phyloP scores from a whole-genome alignment of 768 basidiomycete genomes.

The Tephrocybe rancida region DNA sequence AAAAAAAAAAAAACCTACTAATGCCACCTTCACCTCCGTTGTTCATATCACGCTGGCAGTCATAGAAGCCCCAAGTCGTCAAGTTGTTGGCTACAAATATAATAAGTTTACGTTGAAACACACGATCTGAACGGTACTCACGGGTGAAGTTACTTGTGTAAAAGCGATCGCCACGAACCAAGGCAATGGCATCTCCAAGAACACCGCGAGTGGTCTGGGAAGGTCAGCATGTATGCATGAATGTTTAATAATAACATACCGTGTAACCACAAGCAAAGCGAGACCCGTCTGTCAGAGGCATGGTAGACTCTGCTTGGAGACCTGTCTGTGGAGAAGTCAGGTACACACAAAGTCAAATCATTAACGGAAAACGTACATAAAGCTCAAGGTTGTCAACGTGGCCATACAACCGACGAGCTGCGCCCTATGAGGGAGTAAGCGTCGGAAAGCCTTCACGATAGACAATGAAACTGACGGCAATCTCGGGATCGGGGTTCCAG shows the following conservation, averaged over 20 bases:
- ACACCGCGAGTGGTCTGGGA: slow-evolving; percentile 48
- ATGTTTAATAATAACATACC: slow-evolving; percentile 11
- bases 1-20: slow-evolving; percentile 4
- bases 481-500: slow-evolving; percentile 51
- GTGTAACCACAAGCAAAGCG: slow-evolving; percentile 33
- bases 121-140: slow-evolving; percentile 25
- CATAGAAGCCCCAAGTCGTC: slow-evolving; percentile 55
- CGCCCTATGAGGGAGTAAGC: slow-evolving; percentile 6
- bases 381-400: slow-evolving; percentile 37
- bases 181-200: slow-evolving; percentile 53
- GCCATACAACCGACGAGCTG: slow-evolving; percentile 33
- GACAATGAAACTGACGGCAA: slow-evolving; percentile 34
- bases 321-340: slow-evolving; percentile 21
- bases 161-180: slow-evolving; percentile 57
- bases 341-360: neutral
- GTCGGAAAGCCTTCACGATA: neutral
- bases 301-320: slow-evolving; percentile 33
- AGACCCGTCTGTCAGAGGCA: slow-evolving; percentile 29
- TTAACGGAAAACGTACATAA: slow-evolving; percentile 25
- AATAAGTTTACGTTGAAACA: neutral
- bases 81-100: slow-evolving; percentile 36
- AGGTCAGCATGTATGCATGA: too few relatives aligned
- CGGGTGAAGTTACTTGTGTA: slow-evolving; percentile 55
- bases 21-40: slow-evolving; percentile 27
- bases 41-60: slow-evolving; percentile 42